Conservation (phyloP, 108 stramenopile species). For the Halocafeteria seosinensis region DNA sequence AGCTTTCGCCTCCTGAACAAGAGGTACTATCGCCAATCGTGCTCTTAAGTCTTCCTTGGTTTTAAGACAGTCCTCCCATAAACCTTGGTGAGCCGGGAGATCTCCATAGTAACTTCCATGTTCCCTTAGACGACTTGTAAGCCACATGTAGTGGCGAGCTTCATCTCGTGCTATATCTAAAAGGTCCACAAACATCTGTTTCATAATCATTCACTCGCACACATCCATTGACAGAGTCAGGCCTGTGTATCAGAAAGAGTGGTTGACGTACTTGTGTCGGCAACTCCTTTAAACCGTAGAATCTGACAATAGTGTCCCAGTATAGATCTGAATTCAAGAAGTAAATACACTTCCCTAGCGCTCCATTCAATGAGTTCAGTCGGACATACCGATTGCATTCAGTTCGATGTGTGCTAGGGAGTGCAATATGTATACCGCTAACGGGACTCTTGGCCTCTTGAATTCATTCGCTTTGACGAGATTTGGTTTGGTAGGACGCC, state of each 20-base stretch:
- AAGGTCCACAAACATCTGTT: background rate
- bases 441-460: background rate
- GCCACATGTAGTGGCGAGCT: background rate
- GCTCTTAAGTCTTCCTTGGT: background rate
- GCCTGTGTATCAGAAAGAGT: too few relatives aligned
- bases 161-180: background rate
- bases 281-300: background rate
- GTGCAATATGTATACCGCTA: background rate
- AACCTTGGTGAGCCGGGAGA: background rate
- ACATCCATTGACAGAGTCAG: too few relatives aligned
- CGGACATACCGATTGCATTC: background rate
- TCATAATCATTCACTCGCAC: too few relatives aligned
- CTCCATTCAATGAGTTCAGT: background rate
- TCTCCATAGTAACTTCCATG: background rate
- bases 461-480: background rate
- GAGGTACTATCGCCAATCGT: background rate
- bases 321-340: background rate
- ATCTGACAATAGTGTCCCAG: background rate
- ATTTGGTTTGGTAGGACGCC: too few relatives aligned
- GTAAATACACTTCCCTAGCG: background rate
- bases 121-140: background rate
- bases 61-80: background rate
- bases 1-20: conserved; percentile 1
- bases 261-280: too few relatives aligned
- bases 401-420: conserved; percentile 1